A percentile compares a stretch with the other conserved stretches of the same genome.
Evolutionary conservation across 192 early-diverging fungal genomes (phyloP).

Genomic region (Linnemannia exigua): DNA sequence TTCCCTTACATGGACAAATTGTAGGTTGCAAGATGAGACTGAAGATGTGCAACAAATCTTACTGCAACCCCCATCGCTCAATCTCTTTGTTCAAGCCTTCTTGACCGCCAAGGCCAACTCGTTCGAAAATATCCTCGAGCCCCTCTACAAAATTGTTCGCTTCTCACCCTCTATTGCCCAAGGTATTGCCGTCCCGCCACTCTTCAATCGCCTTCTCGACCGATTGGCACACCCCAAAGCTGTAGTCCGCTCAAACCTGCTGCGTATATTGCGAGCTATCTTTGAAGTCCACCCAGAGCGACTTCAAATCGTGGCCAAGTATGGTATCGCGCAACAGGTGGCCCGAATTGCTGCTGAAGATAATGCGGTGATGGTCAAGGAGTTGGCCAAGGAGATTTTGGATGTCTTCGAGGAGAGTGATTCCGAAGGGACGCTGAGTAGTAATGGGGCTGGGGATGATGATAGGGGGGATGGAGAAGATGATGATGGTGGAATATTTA

Average conservation of each 20-base stretch:
- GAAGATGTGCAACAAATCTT: slow-evolving; percentile 53
- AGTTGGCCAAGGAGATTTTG: slow-evolving; percentile 61
- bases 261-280: slow-evolving; percentile 61
- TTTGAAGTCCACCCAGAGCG: slow-evolving; percentile 60
- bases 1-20: neutral
- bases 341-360: slow-evolving; percentile 58
- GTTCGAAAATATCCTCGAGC: slow-evolving; percentile 69
- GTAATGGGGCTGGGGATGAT: slow-evolving; percentile 10
- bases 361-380: slow-evolving; percentile 64
- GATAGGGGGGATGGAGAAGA: neutral
- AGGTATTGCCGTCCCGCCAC: slow-evolving; percentile 52
- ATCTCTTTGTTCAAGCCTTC: slow-evolving; percentile 59
- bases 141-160: slow-evolving; percentile 63
- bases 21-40: slow-evolving; percentile 59
- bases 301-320: slow-evolving; percentile 41
- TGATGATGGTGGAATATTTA: neutral
- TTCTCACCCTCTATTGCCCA: slow-evolving; percentile 51
- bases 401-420: slow-evolving; percentile 51
- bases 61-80: slow-evolving; percentile 46
- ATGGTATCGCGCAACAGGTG: slow-evolving; percentile 50
- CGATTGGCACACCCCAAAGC: slow-evolving; percentile 61
- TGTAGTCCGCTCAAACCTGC: slow-evolving; percentile 64
- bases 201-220: slow-evolving; percentile 55
- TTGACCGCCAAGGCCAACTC: slow-evolving; percentile 61
- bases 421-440: slow-evolving; percentile 31